Percentiles rank a stretch among this genome's conserved stretches.
phyloP scores from a whole-genome alignment of 2,329 filamentous ascomycete species.

The Aspergillus ibericus region DNA sequence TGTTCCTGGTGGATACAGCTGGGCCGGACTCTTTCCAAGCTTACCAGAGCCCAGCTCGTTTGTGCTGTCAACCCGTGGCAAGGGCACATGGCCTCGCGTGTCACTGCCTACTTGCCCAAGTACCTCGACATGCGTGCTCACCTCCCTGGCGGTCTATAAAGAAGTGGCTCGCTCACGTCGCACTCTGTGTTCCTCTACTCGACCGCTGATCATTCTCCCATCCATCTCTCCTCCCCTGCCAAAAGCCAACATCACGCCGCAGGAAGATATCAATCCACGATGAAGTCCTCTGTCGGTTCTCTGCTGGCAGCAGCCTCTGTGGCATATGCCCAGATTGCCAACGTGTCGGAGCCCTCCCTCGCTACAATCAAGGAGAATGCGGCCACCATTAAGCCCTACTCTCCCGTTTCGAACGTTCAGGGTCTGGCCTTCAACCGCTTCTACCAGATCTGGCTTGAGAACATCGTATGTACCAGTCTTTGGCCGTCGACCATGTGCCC shows the following conservation, averaged over 20 bases:
- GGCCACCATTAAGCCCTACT: constrained; percentile 62
- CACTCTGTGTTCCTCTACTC: neutral
- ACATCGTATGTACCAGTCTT: constrained; percentile 54
- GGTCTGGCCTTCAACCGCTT: constrained; percentile 73
- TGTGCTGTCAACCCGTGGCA: neutral
- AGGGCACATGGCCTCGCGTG: constrained; percentile 5
- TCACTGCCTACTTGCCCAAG: neutral
- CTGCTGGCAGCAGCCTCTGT: constrained; percentile 30
- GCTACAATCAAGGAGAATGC: constrained; percentile 33
- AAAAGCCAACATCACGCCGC: neutral
- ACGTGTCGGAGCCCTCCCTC: constrained; percentile 27
- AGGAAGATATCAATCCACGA: constrained; percentile 23
- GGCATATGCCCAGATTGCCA: constrained; percentile 28
- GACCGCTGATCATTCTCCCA: constrained; percentile 6
- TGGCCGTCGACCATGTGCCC: constrained; percentile 34
- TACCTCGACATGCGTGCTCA: neutral
- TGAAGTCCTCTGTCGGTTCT: constrained; percentile 43
- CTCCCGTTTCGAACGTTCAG: constrained; percentile 64
- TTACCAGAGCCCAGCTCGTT: neutral
- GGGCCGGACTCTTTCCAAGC: neutral
- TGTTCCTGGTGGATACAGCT: constrained; percentile 1
- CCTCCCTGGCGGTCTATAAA: neutral
- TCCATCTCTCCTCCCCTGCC: neutral
- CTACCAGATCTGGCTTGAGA: constrained; percentile 75
- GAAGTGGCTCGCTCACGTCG: neutral